A percentile compares a stretch with the other conserved stretches of the same genome.
These are phyloP conservation scores for Pseudogymnoascus sp. DNA, from an alignment of 2,329 filamentous ascomycete species.

Conservation along the genomic window DNA sequence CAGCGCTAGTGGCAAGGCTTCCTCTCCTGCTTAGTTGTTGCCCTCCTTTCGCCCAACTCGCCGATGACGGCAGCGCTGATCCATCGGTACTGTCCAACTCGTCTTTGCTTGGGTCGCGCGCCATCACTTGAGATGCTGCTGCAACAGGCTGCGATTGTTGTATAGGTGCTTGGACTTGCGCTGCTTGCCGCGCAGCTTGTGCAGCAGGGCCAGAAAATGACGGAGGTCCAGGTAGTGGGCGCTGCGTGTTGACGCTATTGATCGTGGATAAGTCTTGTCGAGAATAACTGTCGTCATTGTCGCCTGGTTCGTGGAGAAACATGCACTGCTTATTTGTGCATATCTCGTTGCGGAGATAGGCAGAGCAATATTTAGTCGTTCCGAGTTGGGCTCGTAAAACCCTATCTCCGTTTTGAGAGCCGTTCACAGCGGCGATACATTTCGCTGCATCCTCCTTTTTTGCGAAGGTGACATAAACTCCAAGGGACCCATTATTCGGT, in stretches of 20 bases:
- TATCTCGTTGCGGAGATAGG: conserved; percentile 86
- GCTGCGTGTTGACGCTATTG: conserved; percentile 76
- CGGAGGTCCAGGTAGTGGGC: conserved; percentile 48
- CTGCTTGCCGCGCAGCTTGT: conserved; percentile 46
- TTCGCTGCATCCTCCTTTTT: conserved; percentile 80
- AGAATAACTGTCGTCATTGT: conserved; percentile 94
- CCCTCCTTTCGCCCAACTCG: conserved; percentile 78
- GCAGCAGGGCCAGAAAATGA: conserved; percentile 38
- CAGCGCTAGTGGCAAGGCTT: conserved; percentile 74
- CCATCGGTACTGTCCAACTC: conserved; percentile 67
- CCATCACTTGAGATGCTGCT: conserved; percentile 55
- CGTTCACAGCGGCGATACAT: conserved; percentile 89
- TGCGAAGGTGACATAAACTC: conserved; percentile 97
- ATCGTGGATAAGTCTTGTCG: conserved; percentile 90
- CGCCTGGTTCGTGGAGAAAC: conserved; percentile 96
- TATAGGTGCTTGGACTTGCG: conserved; percentile 30
- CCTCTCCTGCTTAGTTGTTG: conserved; percentile 60
- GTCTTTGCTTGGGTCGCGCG: conserved; percentile 70
- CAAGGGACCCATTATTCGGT: conserved; percentile 71
- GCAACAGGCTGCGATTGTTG: conserved; percentile 28
- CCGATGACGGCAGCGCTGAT: conserved; percentile 85
- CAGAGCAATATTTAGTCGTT: conserved; percentile 97
- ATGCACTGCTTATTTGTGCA: conserved; percentile 96
- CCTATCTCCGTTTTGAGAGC: conserved; percentile 82
- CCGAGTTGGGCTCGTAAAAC: conserved; percentile 71